Base-by-base conservation (phyloP, 805 yeast species). In the Monosporozyma solicola region DNA sequence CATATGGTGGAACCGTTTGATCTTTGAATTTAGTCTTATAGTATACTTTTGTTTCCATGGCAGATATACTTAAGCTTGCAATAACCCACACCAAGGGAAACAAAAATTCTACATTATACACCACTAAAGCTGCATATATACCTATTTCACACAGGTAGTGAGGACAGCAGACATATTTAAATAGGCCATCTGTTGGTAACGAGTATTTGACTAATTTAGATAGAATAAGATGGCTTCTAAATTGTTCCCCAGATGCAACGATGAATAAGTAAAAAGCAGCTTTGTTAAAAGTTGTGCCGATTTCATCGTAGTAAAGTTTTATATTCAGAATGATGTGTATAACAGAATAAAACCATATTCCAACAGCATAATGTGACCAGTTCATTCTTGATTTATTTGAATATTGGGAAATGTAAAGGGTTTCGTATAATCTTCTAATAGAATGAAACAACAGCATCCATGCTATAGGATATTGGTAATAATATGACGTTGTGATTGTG, bases 121-220 rank as follows among this genome's bases (percentile, higher is more conserved):
- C 9, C 6, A 52, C 20, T 1, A 72, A 57, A 1, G 76, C 61
- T 0, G 70, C 47, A 59, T 86, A 86, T 2, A 86, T 74, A 37
- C 76, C 29, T 6, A 83, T 69, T 61, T 86, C 95, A 63, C 84
- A 84, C 20, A 82, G 69, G 59, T 85, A 86, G 65, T 86, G 95
- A 0, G 92, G 85, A 58, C 84, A 79, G 16, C 80, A 71, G 1
- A 78, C 72, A n/a, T 64, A 64, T 45, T 65, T 65, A 62, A 84
- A 84, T 48, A 80, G 57, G 1, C 83, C 75, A 37, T 68, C 64
- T 2, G 60, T 64, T 2, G 95, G 94, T 27, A 75, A 59, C 1
- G 80, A 72, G 63, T 84, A 84, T 62, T 84, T 84, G 22, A 65
- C 67, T 47, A 84, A 63, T 3, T 58, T 49, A 0, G 86, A 71